phyloP scores from a whole-genome alignment of 768 basidiomycete genomes.

The Pleurotus giganteus region DNA sequence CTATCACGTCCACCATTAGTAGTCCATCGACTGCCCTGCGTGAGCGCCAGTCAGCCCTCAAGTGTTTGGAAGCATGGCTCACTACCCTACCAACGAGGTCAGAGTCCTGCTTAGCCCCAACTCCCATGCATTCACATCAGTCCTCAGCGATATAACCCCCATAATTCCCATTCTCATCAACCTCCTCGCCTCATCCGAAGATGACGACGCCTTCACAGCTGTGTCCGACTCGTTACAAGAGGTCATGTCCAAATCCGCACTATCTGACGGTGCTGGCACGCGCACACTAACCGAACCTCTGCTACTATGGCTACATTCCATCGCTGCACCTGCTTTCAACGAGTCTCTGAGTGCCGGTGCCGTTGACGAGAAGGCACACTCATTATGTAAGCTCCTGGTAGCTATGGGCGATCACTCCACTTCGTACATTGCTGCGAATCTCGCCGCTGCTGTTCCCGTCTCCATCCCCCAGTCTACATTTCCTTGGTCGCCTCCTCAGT shows the following conservation, averaged over 20 bases:
- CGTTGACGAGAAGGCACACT: constrained; percentile 59
- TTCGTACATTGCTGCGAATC: constrained; percentile 67
- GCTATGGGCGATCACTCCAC: constrained; percentile 88
- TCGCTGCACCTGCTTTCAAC: constrained; percentile 48
- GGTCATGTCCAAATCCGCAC: constrained; percentile 69
- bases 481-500: constrained; percentile 15
- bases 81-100: constrained; percentile 65
- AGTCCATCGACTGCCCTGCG: constrained; percentile 27
- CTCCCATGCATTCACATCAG: not conserved
- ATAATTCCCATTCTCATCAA: constrained; percentile 66
- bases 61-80: constrained; percentile 86
- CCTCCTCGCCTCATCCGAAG: constrained; percentile 37
- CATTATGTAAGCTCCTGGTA: constrained; percentile 76
- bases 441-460: constrained; percentile 46
- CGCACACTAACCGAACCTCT: constrained; percentile 82
- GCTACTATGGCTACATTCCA: constrained; percentile 68
- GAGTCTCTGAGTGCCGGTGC: constrained; percentile 33
- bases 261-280: constrained; percentile 68
- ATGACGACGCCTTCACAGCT: constrained; percentile 54
- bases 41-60: constrained; percentile 69
- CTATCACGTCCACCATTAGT: constrained; percentile 59
- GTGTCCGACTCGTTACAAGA: constrained; percentile 76
- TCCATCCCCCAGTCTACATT: constrained; percentile 18
- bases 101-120: constrained; percentile 22
- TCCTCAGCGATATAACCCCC: constrained; percentile 61